Evolutionary conservation across 192 early-diverging fungal species (phyloP), one percentile per base, ranked within the genome.

Genomic region (Chytriomyces sp.): DNA sequence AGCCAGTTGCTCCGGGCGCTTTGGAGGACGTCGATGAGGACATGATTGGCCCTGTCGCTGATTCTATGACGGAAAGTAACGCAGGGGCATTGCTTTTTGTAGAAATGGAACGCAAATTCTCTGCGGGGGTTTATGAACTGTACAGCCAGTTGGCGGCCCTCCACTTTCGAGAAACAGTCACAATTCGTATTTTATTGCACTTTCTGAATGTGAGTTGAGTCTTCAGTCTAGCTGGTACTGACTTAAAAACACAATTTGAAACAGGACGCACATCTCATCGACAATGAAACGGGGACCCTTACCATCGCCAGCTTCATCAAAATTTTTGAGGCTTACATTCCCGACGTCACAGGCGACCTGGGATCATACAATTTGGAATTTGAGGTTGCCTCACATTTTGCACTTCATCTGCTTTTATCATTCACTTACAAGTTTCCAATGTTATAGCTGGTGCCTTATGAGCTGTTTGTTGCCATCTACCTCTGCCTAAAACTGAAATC

Each of bases 321-420:
- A 3, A 56, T 78, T 19, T 79, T 85, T 52, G 70, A 73, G 19
- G 49, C 17, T 14, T 33, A 38, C 28, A 53, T 75, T 33, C 73
- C 79, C 2, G 30, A 12, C 1, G 77, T 85, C 5, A 14, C 72
- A 77, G 32, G 62, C 52, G 63, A 65, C 39, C 19, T 41, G 30
- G 81, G 74, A 5, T 39, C 57, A 33, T 75, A 76, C 66, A 85
- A 85, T 59, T 72, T 85, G 26, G 84, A 85, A 59, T 78, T 74
- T 71, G 84, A 85, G 77, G 83, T 85, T 70, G 14, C 1, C 8
- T 31, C 41, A 28, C 5, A 40, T 17, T 60, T 6, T n/a, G 12
- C 2, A 30, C 38, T 4, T 40, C 39, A 12, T 39, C 3, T 17
- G 19, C 26, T 28, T n/a, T 25, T 3, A 2, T 10, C n/a, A 62